A percentile compares a stretch with the other conserved stretches of the same genome.
These are phyloP conservation scores for Myxozyma nipponensis DNA, from an alignment of 805 yeast species.

Conservation along the genomic window DNA sequence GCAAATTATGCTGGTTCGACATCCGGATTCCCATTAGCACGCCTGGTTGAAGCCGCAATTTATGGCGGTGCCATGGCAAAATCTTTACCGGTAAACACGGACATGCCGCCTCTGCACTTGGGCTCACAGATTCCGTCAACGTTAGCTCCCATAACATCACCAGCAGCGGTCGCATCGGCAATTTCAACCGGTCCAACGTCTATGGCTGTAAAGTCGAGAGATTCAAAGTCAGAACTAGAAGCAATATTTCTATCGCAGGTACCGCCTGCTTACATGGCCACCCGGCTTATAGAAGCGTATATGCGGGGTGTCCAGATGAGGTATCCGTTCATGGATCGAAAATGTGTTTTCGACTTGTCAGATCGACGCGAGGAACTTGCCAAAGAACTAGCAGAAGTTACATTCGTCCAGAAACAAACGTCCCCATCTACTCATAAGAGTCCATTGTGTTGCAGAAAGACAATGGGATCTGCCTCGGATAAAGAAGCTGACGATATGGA, in stretches of 20 bases:
- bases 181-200: neutral
- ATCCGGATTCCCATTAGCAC: constrained; percentile 25
- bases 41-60: constrained; percentile 25
- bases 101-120: constrained; percentile 9
- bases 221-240: constrained; percentile 4
- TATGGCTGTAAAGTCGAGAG: neutral
- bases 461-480: neutral
- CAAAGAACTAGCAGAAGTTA: constrained; percentile 7
- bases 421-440: neutral
- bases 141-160: neutral
- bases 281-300: constrained; percentile 19
- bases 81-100: constrained; percentile 9
- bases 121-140: constrained; percentile 2
- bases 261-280: constrained; percentile 15
- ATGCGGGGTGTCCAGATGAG: constrained; percentile 19
- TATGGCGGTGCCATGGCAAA: constrained; percentile 16
- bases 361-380: constrained; percentile 14
- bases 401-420: neutral
- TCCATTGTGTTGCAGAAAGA: neutral
- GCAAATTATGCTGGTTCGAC: constrained; percentile 21
- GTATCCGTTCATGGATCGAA: constrained; percentile 19
- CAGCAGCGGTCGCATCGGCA: neutral
- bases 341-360: constrained; percentile 15
- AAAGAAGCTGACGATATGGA: neutral
- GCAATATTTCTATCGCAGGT: constrained; percentile 10